Evolutionary conservation across 345 rosid genomes (phyloP).

Genomic region (Citrus maxima): DNA sequence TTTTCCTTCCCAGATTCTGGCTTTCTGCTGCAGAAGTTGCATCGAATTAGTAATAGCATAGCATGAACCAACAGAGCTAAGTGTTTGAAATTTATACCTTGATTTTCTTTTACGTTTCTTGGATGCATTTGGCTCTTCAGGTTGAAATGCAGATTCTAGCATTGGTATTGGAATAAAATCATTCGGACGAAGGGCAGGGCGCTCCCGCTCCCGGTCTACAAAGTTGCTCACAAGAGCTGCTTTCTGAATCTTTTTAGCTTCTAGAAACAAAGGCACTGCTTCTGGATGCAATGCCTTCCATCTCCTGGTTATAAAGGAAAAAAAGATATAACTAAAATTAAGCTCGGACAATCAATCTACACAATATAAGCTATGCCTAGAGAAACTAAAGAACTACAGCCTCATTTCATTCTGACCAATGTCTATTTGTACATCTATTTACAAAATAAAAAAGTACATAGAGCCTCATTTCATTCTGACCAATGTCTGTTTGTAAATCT

Average conservation of each 20-base stretch:
- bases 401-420: background rate
- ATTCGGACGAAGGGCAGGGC: slow-evolving; percentile 60
- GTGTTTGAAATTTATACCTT: slow-evolving; percentile 39
- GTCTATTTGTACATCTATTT: background rate
- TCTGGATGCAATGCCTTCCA: slow-evolving; percentile 73
- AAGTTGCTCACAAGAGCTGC: slow-evolving; percentile 63
- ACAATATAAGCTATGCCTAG: background rate
- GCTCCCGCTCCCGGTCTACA: slow-evolving; percentile 83
- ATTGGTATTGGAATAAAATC: slow-evolving; percentile 46
- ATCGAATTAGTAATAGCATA: slow-evolving; percentile 13
- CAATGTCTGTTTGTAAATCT: background rate
- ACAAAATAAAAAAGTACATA: slow-evolving; percentile 20
- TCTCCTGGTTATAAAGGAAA: slow-evolving; percentile 46
- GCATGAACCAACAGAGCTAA: background rate
- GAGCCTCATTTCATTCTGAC: background rate
- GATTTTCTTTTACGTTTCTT: slow-evolving; percentile 37
- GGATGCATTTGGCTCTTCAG: slow-evolving; percentile 19
- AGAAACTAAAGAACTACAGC: background rate
- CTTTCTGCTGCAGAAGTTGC: slow-evolving; percentile 23
- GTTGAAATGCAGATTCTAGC: slow-evolving; percentile 28
- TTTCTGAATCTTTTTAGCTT: slow-evolving; percentile 50
- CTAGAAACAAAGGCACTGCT: slow-evolving; percentile 55
- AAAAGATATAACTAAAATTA: background rate
- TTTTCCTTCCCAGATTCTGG: slow-evolving; percentile 23
- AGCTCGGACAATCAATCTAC: background rate